These are phyloP conservation scores for Cercospora beticola DNA, from an alignment of 2,329 filamentous ascomycete species.

Conservation along the genomic window DNA sequence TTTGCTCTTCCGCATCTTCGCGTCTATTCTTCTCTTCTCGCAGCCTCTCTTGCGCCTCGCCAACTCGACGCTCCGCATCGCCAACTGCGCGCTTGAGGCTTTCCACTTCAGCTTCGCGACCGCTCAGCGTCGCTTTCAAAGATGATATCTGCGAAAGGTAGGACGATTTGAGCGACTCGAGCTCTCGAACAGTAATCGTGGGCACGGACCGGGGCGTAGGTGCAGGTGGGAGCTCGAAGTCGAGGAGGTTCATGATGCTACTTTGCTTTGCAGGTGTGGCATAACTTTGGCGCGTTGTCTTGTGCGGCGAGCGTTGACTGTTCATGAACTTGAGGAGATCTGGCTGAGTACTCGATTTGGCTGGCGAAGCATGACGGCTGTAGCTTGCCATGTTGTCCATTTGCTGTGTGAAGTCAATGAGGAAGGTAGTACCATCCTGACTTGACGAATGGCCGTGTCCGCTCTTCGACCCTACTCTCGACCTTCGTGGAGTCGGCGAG, in stretches of 20 bases:
- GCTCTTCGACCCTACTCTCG: conserved; percentile 36
- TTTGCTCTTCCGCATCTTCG: conserved; percentile 72
- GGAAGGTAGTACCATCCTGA: conserved; percentile 67
- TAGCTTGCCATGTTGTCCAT: conserved; percentile 55
- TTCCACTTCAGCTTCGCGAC: conserved; percentile 87
- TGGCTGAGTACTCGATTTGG: conserved; percentile 50
- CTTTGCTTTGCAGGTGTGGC: conserved; percentile 47
- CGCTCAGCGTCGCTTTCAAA: conserved; percentile 86
- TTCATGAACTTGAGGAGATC: conserved; percentile 47
- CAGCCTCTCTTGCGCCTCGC: conserved; percentile 78
- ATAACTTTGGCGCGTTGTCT: conserved; percentile 37
- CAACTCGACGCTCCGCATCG: conserved; percentile 89
- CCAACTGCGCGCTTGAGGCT: conserved; percentile 83
- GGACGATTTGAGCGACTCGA: conserved; percentile 86
- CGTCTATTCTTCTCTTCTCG: conserved; percentile 71
- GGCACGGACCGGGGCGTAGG: conserved; percentile 91
- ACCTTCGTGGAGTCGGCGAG: conserved; percentile 55
- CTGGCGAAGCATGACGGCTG: conserved; percentile 53
- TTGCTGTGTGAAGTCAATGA: conserved; percentile 86
- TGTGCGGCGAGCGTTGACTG: conserved; percentile 45
- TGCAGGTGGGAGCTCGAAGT: conserved; percentile 91
- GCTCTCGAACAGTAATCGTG: conserved; percentile 83
- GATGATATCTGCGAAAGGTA: conserved; percentile 92
- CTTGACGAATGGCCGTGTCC: conserved; percentile 44
- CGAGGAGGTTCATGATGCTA: conserved; percentile 68